phyloP scores from a whole-genome alignment of 1,284 basidiomycete genomes.

The Sanguinoderma infundibulare region DNA sequence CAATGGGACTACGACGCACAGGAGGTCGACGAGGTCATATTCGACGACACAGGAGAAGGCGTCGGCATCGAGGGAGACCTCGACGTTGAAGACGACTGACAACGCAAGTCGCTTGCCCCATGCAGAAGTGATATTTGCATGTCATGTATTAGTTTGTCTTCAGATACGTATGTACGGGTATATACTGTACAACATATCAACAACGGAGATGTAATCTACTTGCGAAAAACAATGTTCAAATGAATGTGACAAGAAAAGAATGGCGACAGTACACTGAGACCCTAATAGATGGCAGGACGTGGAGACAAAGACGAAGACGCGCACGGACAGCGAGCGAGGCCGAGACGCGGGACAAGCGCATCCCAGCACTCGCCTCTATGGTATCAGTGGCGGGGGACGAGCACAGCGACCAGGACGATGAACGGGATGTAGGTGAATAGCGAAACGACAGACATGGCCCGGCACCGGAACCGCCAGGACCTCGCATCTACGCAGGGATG shows the following conservation, averaged over 20 bases:
- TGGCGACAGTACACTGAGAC: constrained; percentile 16
- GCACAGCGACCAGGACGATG: constrained; percentile 71
- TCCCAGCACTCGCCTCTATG: not conserved
- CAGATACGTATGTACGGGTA: constrained; percentile 21
- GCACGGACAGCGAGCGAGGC: constrained; percentile 3
- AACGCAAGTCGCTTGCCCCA: not conserved
- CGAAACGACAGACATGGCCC: constrained; percentile 67
- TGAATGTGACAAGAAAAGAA: constrained; percentile 26
- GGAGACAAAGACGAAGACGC: not conserved
- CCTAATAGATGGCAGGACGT: not conserved
- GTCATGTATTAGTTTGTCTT: constrained; percentile 19
- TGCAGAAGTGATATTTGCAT: not conserved
- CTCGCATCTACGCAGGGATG: constrained; percentile 54
- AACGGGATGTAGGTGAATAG: constrained; percentile 79
- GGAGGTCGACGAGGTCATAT: constrained; percentile 50
- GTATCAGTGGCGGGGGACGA: constrained; percentile 43
- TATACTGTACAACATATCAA: constrained; percentile 29
- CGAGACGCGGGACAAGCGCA: not conserved
- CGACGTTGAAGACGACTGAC: constrained; percentile 66
- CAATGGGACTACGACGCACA: constrained; percentile 44
- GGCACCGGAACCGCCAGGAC: constrained; percentile 74
- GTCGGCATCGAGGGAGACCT: constrained; percentile 73
- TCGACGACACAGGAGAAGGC: constrained; percentile 71
- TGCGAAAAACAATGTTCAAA: constrained; percentile 18
- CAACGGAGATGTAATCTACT: constrained; percentile 17